Evolutionary conservation across 768 basidiomycete genomes (phyloP), one percentile per base, ranked within the genome.

Genomic region (Macrolepiota fuliginosa): DNA sequence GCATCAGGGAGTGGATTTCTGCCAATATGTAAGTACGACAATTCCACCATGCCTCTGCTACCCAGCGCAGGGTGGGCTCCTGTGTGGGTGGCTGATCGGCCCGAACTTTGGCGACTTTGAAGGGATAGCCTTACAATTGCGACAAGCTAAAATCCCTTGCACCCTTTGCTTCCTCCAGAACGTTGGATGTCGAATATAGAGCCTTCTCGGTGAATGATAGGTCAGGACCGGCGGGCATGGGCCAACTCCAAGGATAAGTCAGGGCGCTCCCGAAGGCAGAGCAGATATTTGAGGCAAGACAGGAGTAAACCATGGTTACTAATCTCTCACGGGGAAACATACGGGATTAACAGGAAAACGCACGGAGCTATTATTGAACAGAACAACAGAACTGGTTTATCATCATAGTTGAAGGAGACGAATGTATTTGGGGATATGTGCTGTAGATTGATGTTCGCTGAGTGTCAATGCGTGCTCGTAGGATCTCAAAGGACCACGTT

Each of bases 61-160:
- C 53, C 53, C 53, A 54, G 53, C 53, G 13, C 53, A 54, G 53
- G 53, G 53, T 54, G 22, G 25, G n/a, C 22, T 36, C 37, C n/a
- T 36, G 37, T 24, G 51, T 54, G 53, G 36, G 53, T 27, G 37
- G 53, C 25, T 13, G 17, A 25, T 39, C 53, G 53, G 53, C 22
- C 53, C 53, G 53, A 54, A 24, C 29, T 32, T 32, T 37, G 53
- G 36, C 52, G 52, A 54, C 36, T 36, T 17, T 29, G 11, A n/a
- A 36, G 36, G 15, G 11, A 22, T 22, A n/a, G 27, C 32, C 35
- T 54, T 36, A 52, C 24, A n/a, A 49, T 5, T 37, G 35, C 36
- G 19, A 54, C 53, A 24, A 15, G 3, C 19, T 39, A 6, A n/a
- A 45, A 45, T 45, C 42, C n/a, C 53, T 39, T 54, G 36, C 29